A percentile compares a stretch with the other conserved stretches of the same genome.
These are phyloP conservation scores for Leishmania amazonensis DNA, from an alignment of 208 protist genomes.

Conservation along the genomic window DNA sequence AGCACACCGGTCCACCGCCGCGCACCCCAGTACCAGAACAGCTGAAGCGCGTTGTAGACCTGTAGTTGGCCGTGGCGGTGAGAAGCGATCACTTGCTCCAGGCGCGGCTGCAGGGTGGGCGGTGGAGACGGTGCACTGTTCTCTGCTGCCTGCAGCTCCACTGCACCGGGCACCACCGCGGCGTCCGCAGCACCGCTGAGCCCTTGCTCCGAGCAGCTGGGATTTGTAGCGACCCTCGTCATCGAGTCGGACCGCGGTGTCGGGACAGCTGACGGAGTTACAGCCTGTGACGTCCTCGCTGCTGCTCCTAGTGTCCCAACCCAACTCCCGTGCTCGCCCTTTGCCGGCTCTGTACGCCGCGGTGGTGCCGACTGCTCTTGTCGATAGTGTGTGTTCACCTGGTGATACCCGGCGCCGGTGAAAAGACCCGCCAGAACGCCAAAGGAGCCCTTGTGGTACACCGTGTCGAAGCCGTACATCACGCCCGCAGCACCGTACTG, in stretches of 20 bases:
- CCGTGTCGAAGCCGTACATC: slow-evolving; percentile 46
- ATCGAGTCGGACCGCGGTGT: neutral
- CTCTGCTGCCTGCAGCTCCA: neutral
- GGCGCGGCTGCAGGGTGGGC: neutral
- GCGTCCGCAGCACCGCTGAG: neutral
- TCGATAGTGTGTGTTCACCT: slow-evolving; percentile 19
- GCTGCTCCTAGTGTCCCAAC: neutral
- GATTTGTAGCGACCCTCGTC: neutral
- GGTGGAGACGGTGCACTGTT: neutral
- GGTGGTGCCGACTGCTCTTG: slow-evolving; percentile 9
- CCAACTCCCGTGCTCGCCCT: neutral
- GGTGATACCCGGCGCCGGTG: slow-evolving; percentile 35
- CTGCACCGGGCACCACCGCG: neutral
- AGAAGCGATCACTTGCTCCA: slow-evolving; percentile 8
- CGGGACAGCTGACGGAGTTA: neutral
- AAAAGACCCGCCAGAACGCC: slow-evolving; percentile 44
- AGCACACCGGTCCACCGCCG: slow-evolving; percentile 31
- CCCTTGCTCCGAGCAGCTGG: neutral
- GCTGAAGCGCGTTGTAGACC: slow-evolving; percentile 27
- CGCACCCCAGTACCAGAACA: slow-evolving; percentile 36
- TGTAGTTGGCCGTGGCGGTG: slow-evolving; percentile 16
- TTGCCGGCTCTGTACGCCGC: neutral
- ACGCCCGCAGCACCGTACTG: slow-evolving; percentile 12
- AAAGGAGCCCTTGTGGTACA: slow-evolving; percentile 46
- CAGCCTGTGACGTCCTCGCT: neutral